Evolutionary conservation across 2,329 filamentous ascomycete species (phyloP).

Genomic region (Claviceps sorghi): DNA sequence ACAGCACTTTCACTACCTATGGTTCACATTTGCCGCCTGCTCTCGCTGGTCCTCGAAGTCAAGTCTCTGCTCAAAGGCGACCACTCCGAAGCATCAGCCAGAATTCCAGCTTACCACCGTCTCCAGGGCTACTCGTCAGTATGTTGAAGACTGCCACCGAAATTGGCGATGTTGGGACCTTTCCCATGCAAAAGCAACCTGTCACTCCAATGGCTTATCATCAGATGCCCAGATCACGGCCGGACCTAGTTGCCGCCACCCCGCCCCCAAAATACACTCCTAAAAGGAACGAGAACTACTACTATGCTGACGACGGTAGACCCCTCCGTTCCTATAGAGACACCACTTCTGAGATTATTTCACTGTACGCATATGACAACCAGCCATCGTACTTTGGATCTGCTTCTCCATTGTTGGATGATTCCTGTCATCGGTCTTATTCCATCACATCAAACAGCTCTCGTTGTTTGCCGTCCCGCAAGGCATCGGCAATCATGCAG

Average conservation of each 20-base stretch:
- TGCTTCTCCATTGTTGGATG: constrained; percentile 28
- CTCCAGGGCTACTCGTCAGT: constrained; percentile 42
- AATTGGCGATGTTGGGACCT: constrained; percentile 48
- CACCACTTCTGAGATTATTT: constrained; percentile 39
- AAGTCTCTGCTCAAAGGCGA: constrained; percentile 17
- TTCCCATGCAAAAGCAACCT: constrained; percentile 30
- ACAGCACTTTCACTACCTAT: constrained; percentile 17
- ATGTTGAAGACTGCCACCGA: constrained; percentile 54
- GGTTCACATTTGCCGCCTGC: constrained; percentile 8
- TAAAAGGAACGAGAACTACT: constrained; percentile 18
- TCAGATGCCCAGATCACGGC: constrained; percentile 15
- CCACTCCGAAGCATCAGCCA: constrained; percentile 30
- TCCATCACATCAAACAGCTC: constrained; percentile 40
- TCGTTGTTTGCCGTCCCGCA: constrained; percentile 29
- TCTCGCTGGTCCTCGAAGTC: constrained; percentile 8
- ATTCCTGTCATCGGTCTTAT: constrained; percentile 35
- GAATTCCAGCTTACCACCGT: constrained; percentile 27
- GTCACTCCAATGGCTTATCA: constrained; percentile 18
- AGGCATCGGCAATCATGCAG: constrained; percentile 32
- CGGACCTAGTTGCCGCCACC: constrained; percentile 16
- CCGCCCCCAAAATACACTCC: constrained; percentile 14
- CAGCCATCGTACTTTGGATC: constrained; percentile 29
- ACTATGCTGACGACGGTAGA: constrained; percentile 26
- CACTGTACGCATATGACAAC: constrained; percentile 39
- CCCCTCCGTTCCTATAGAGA: constrained; percentile 35